Conservation (phyloP, 2,329 filamentous ascomycete genomes). For the Cladobotryum mycophilum region DNA sequence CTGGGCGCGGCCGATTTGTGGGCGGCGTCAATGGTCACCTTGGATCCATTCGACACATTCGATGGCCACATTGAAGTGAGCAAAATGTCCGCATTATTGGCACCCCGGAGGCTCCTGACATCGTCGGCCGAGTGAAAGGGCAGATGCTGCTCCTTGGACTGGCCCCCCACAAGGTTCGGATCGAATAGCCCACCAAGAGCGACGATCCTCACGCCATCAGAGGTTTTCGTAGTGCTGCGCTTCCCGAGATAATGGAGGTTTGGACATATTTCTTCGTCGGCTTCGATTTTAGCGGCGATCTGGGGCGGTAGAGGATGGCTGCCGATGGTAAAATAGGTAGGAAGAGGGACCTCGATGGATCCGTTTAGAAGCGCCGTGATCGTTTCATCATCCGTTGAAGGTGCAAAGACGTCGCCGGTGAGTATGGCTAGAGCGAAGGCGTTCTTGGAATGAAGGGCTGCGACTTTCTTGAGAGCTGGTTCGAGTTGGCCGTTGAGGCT, state of each 20-base stretch:
- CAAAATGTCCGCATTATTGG: conserved; percentile 76
- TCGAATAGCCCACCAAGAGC: conserved; percentile 71
- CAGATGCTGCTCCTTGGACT: conserved; percentile 66
- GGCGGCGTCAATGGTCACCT: conserved; percentile 50
- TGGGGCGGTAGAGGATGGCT: conserved; percentile 61
- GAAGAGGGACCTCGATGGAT: conserved; percentile 66
- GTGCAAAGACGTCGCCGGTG: conserved; percentile 73
- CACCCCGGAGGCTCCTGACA: conserved; percentile 66
- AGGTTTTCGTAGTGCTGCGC: conserved; percentile 79
- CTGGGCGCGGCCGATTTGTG: conserved; percentile 44
- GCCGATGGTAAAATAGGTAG: conserved; percentile 87
- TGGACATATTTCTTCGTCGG: conserved; percentile 70
- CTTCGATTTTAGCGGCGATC: conserved; percentile 67
- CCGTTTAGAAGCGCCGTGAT: conserved; percentile 64
- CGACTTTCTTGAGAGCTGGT: conserved; percentile 71
- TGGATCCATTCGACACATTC: conserved; percentile 63
- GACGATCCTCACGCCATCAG: conserved; percentile 84
- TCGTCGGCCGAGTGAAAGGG: conserved; percentile 74
- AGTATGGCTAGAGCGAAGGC: conserved; percentile 80
- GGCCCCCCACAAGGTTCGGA: conserved; percentile 51
- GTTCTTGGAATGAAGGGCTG: conserved; percentile 78
- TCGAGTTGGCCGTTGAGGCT: conserved; percentile 73
- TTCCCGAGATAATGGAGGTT: conserved; percentile 90
- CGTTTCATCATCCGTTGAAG: conserved; percentile 48
- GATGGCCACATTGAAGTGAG: conserved; percentile 83